Evolutionary conservation across 192 early-diverging fungal genomes (phyloP).

Genomic region (Thoreauomyces humboldtii): DNA sequence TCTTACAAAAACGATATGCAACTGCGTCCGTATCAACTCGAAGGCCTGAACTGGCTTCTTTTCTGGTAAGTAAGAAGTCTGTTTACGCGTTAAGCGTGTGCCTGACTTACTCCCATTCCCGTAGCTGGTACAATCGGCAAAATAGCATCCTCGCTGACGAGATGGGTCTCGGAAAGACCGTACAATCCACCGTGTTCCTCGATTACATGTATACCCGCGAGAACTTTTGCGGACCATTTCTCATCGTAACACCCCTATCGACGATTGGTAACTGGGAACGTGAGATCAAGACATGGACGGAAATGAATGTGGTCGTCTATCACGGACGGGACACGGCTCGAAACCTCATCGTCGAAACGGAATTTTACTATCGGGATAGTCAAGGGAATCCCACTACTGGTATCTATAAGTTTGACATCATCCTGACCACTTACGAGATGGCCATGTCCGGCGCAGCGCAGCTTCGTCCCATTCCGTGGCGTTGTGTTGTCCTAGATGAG

Average conservation of each 20-base stretch:
- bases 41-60: slow-evolving; percentile 81
- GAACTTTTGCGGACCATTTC: slow-evolving; percentile 70
- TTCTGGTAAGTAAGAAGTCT: slow-evolving; percentile 51
- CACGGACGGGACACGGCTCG: slow-evolving; percentile 70
- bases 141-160: slow-evolving; percentile 62
- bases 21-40: slow-evolving; percentile 74
- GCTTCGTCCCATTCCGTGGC: slow-evolving; percentile 70
- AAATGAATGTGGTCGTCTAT: slow-evolving; percentile 70
- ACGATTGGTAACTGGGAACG: slow-evolving; percentile 68
- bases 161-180: slow-evolving; percentile 68
- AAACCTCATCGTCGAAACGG: slow-evolving; percentile 77
- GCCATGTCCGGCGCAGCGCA: slow-evolving; percentile 60
- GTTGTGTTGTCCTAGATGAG: slow-evolving; percentile 75
- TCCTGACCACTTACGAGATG: slow-evolving; percentile 66
- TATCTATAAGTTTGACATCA: slow-evolving; percentile 55
- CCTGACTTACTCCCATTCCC: neutral
- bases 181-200: slow-evolving; percentile 75
- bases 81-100: neutral
- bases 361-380: slow-evolving; percentile 68
- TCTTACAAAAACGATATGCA: slow-evolving; percentile 69
- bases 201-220: slow-evolving; percentile 62
- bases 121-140: slow-evolving; percentile 65
- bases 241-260: slow-evolving; percentile 61
- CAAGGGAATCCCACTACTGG: slow-evolving; percentile 29
- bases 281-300: slow-evolving; percentile 73